Evolutionary conservation across 2,329 filamentous ascomycete genomes (phyloP).

Genomic region (Cyphellophora attinorum): DNA sequence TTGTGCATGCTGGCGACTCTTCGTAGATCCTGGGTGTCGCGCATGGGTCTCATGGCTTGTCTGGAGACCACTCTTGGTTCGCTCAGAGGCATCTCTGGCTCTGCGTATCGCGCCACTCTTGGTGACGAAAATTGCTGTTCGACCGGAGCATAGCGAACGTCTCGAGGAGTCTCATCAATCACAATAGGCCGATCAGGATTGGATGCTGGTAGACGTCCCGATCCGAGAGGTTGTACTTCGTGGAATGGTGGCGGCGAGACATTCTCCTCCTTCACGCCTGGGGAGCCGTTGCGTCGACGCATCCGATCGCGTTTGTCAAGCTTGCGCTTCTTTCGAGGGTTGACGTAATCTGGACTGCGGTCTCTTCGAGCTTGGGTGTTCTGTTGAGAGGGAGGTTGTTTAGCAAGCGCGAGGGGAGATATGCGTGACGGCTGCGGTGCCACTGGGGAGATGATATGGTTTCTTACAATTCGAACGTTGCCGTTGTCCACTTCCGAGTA

Average conservation of each 20-base stretch:
- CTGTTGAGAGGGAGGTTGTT: slow-evolving; percentile 44
- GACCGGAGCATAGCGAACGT: slow-evolving; percentile 16
- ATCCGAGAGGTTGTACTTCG: slow-evolving; percentile 29
- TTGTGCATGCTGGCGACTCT: slow-evolving; percentile 38
- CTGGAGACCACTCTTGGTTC: slow-evolving; percentile 30
- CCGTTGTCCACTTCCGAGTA: slow-evolving; percentile 18
- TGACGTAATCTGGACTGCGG: slow-evolving; percentile 34
- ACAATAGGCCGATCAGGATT: slow-evolving; percentile 37
- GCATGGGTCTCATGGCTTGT: slow-evolving; percentile 21
- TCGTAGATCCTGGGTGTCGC: slow-evolving; percentile 36
- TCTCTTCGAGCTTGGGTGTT: slow-evolving; percentile 40
- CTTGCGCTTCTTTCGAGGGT: slow-evolving; percentile 43
- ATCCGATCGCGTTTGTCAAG: slow-evolving; percentile 29
- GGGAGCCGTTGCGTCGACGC: slow-evolving; percentile 24
- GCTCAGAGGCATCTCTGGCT: slow-evolving; percentile 14
- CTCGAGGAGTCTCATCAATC: slow-evolving; percentile 29
- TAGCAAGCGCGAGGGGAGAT: slow-evolving; percentile 46
- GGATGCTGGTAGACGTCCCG: slow-evolving; percentile 26
- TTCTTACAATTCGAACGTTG: slow-evolving; percentile 57
- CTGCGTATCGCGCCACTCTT: slow-evolving; percentile 13
- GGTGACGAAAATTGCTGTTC: background rate
- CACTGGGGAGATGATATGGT: slow-evolving; percentile 62
- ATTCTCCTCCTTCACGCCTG: slow-evolving; percentile 53
- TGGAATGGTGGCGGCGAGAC: slow-evolving; percentile 51
- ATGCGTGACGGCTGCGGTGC: slow-evolving; percentile 68